Evolutionary conservation across 306 rosid genomes (phyloP).

Genomic region (Dicorynia guianensis): DNA sequence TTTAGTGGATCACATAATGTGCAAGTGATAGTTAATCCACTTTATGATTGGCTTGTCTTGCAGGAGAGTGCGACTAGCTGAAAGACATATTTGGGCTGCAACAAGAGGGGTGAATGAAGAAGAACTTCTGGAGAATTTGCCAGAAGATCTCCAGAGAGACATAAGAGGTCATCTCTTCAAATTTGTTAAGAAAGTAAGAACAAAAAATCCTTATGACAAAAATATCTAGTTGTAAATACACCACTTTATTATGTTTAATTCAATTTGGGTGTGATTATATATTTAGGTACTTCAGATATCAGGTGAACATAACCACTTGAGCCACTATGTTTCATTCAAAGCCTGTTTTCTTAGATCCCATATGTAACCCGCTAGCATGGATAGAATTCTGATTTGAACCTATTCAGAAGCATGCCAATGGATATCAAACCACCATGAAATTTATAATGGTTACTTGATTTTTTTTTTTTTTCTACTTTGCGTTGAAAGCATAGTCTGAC

Average conservation of each 20-base stretch:
- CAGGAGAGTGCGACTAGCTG: slow-evolving; percentile 67
- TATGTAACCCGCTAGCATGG: slow-evolving; percentile 16
- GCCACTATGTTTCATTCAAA: not conserved
- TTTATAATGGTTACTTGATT: no score
- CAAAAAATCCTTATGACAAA: slow-evolving; percentile 6
- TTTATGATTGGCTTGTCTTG: not conserved
- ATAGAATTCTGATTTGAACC: not conserved
- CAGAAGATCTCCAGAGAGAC: slow-evolving; percentile 67
- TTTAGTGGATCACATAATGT: not conserved
- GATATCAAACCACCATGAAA: slow-evolving; percentile 4
- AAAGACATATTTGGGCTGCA: slow-evolving; percentile 65
- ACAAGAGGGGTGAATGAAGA: slow-evolving; percentile 80
- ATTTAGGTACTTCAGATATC: slow-evolving; percentile 6
- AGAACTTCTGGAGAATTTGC: slow-evolving; percentile 59
- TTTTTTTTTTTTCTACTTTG: slow-evolving; percentile 4
- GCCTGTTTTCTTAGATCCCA: not conserved
- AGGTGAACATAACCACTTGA: not conserved
- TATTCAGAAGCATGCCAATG: not conserved
- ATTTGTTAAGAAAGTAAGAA: slow-evolving; percentile 64
- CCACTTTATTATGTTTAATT: slow-evolving; percentile 1
- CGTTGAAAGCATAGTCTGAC: slow-evolving; percentile 6
- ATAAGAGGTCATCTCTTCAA: slow-evolving; percentile 67
- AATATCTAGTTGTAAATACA: slow-evolving; percentile 26
- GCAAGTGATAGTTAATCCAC: not conserved
- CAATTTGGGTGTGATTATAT: not conserved